These are phyloP conservation scores for Oryza punctata DNA, from an alignment of 176 grass and related monocot genomes.

Conservation along the genomic window DNA sequence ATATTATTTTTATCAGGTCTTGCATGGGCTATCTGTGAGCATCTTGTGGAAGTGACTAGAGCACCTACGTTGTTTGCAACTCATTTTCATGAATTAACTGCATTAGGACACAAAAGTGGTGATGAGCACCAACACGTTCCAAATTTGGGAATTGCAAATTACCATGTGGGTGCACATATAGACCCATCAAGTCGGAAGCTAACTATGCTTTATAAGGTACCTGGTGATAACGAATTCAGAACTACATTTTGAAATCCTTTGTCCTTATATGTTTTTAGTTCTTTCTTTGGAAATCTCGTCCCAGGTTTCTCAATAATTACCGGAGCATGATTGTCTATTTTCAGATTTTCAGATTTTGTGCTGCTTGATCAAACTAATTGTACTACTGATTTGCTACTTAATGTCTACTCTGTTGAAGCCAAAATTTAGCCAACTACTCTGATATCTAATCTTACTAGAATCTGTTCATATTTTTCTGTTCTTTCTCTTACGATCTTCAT, in stretches of 20 bases:
- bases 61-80: slow-evolving; percentile 94
- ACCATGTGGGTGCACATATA: slow-evolving; percentile 98
- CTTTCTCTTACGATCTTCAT: background rate
- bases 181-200: slow-evolving; percentile 87
- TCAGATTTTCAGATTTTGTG: background rate
- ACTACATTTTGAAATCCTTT: background rate
- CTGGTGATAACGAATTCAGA: slow-evolving; percentile 13
- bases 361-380: slow-evolving; percentile 16
- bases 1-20: slow-evolving; percentile 59
- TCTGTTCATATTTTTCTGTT: background rate
- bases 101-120: slow-evolving; percentile 64
- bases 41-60: slow-evolving; percentile 90
- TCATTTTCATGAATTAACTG: slow-evolving; percentile 97
- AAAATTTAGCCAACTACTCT: background rate
- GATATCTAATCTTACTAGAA: background rate
- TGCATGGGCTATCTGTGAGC: slow-evolving; percentile 98
- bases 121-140: slow-evolving; percentile 38
- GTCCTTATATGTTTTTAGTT: slow-evolving; percentile 1
- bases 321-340: background rate
- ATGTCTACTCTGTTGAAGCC: background rate
- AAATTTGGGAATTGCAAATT: slow-evolving; percentile 81
- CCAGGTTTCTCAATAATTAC: background rate
- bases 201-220: slow-evolving; percentile 98
- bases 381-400: background rate
- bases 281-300: background rate